Base-by-base conservation (phyloP, 164 flowering plant genomes). In the Saururus chinensis region DNA sequence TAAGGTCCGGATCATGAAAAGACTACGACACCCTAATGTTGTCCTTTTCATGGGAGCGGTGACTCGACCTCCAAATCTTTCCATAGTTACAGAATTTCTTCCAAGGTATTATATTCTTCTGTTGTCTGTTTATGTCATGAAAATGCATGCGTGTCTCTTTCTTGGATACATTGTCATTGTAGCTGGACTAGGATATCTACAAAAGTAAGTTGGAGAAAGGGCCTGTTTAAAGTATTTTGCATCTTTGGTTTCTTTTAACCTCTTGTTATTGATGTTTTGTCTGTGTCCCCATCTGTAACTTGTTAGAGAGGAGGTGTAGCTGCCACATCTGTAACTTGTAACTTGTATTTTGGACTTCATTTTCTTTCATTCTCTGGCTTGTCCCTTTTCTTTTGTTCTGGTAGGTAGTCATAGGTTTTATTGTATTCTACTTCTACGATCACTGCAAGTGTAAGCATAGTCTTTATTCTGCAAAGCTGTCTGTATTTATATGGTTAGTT, bases 31-130 rank as follows among this genome's bases (percentile, higher is more conserved):
- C 80, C 99, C 99, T 12, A 93, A 93, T 81, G 96, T 93, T 72
- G 99, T 93, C 71, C 92, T 93, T 53, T 93, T 93, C 79, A 93
- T 93, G 99, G 99, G 99, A 66, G 97, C 99, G 62, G 83, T 93
- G 55, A 93, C 92, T 56, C 95, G 89, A 70, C 68, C 90, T 40
- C 99, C 99, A 64, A 80, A 90, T 82, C 97, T 93, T 65, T 90
- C 99, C 45, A 90, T 93, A 57, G 73, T 93, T 53, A 90, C 99
- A 55, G 99, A 93, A 63, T 93, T 90, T 83, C 99, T 93, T 78
- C 99, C 88, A 61, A 87, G 99, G 99, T 93, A 81, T 42, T 57
- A 42, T 48, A 24, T 20, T 24, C 20, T 19, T 14, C 21, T 55
- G 21, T 40, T 40, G 16, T 7, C 60, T 21, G 16, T 6, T 37